Percentiles rank a stretch among this genome's conserved stretches.
phyloP scores from a whole-genome alignment of 2,329 filamentous ascomycete genomes.

The Talaromyces sp. region DNA sequence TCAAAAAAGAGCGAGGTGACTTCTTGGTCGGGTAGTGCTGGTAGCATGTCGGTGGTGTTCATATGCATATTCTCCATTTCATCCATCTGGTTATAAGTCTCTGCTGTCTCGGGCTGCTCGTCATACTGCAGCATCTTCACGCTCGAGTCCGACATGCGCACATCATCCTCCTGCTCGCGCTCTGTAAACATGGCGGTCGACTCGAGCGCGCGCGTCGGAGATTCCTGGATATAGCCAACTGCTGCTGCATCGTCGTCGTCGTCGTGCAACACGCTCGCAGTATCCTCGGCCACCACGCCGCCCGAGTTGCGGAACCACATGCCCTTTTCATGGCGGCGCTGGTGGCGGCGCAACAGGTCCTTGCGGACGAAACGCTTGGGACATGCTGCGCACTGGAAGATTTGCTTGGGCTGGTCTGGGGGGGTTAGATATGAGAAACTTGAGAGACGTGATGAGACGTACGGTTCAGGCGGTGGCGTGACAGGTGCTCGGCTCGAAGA shows the following conservation, averaged over 20 bases:
- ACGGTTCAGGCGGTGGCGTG: conserved; percentile 16
- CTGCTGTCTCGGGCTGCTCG: neutral
- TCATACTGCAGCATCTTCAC: conserved; percentile 5
- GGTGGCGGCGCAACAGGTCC: conserved; percentile 21
- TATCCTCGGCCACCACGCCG: conserved; percentile 10
- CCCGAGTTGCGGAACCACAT: conserved; percentile 23
- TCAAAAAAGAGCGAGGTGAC: conserved; percentile 17
- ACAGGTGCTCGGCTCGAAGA: conserved; percentile 14
- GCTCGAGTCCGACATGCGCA: conserved; percentile 1
- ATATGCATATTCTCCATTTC: neutral
- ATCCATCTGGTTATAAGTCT: neutral
- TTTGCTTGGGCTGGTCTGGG: conserved; percentile 14
- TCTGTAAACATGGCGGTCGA: conserved; percentile 10
- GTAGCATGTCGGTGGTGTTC: conserved; percentile 4
- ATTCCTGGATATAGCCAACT: neutral
- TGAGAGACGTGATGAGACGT: neutral
- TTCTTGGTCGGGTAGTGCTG: conserved; percentile 8
- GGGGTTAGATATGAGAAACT: neutral
- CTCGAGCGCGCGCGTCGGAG: neutral
- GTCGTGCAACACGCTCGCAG: neutral
- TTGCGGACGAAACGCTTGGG: conserved; percentile 18
- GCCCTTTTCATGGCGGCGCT: conserved; percentile 21
- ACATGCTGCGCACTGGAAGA: conserved; percentile 16
- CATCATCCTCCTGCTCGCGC: conserved; percentile 6
- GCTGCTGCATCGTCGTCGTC: neutral